Percentiles rank a stretch among this genome's conserved stretches.
phyloP scores from a whole-genome alignment of 192 early-diverging fungal species.

The Mycoemilia scoparia region DNA sequence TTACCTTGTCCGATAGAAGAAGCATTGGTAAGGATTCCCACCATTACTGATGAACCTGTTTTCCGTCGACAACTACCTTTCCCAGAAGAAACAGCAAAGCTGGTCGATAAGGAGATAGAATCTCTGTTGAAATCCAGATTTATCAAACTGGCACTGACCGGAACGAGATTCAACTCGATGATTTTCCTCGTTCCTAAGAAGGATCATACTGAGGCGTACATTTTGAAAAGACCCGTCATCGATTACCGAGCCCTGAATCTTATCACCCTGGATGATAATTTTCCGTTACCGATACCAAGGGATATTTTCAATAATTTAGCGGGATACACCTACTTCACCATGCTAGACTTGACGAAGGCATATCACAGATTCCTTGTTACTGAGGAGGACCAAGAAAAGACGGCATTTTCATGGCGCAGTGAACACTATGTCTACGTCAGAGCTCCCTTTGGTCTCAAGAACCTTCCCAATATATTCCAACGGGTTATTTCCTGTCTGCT shows the following conservation, averaged over 20 bases:
- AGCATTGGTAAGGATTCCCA: no score
- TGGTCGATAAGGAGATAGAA: background rate
- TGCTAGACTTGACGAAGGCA: conserved; percentile 1
- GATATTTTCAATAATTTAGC: conserved; percentile 1
- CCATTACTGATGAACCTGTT: no score
- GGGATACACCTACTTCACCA: background rate
- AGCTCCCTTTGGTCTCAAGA: no score
- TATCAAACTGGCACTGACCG: background rate
- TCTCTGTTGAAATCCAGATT: background rate
- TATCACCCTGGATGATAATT: background rate
- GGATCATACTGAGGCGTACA: background rate
- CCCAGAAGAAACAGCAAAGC: no score
- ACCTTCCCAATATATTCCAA: no score
- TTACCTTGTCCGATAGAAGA: no score
- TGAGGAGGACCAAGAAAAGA: background rate
- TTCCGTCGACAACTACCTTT: no score
- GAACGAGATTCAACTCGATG: background rate
- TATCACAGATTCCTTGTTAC: background rate
- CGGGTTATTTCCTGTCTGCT: no score
- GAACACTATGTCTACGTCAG: conserved; percentile 1
- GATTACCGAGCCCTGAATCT: background rate
- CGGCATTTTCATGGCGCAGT: background rate
- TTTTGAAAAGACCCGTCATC: background rate
- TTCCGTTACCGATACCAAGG: background rate
- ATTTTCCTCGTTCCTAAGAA: conserved; percentile 1